Evolutionary conservation across 768 basidiomycete species (phyloP), one percentile per base, ranked within the genome.

Genomic region (Filobasidium floriforme): DNA sequence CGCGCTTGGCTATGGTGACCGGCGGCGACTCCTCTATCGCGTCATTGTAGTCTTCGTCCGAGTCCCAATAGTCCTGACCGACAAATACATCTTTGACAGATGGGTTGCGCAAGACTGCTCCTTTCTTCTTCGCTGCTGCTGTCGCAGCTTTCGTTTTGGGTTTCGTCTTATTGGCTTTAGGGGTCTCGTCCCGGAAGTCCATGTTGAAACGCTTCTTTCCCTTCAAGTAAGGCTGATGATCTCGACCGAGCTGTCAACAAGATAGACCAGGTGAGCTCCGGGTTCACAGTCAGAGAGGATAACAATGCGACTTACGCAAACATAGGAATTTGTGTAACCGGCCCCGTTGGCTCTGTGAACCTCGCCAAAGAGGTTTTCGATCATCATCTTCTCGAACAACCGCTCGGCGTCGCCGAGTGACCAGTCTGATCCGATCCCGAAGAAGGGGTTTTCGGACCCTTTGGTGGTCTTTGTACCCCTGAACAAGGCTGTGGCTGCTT

Each of bases 401-500:
- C 87, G 82, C 55, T 92, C 90, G 11, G 85, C 71, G 51, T 88
- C 81, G 43, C 84, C 83, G 5, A 80, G 79, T 11, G 82, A 71
- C 70, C 81, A 81, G 37, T 85, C 85, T 1, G 81, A 81, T 0
- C 76, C 77, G 9, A 44, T 15, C 0, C 87, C 90, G 70, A 84
- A 86, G 32, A 80, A 72, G 3, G 81, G 70, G 51, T 85, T 77
- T 0, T 82, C 81, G 81, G 84, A 63, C 80, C 81, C 66, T 75
- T 80, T 68, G 84, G 80, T 19, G 80, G 81, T 59, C 75, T 72
- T 85, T 51, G 83, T 82, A 2, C 92, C 92, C 22, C 84, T 82
- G 79, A 88, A 86, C 22, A 87, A 83, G 37, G 83, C 82, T 43
- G 84, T 81, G 67, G 87, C 84, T 52, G 86, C 84, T 26, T 79